phyloP scores from a whole-genome alignment of 2,329 filamentous ascomycete species.

The Colletotrichum lindemuthianum region DNA sequence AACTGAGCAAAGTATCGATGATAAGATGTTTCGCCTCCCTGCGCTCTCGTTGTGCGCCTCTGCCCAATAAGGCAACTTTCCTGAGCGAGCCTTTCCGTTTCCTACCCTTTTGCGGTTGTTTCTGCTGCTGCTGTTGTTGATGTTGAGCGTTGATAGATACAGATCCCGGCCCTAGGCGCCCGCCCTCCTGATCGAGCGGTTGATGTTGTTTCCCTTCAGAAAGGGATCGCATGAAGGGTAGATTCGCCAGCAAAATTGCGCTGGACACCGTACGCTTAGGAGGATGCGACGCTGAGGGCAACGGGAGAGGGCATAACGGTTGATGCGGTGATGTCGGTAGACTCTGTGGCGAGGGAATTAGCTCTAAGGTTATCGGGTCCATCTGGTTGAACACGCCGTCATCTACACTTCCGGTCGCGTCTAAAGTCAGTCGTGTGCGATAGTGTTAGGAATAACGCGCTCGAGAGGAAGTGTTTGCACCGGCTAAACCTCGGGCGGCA shows the following conservation, averaged over 20 bases:
- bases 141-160: constrained; percentile 50
- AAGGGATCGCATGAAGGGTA: constrained; percentile 72
- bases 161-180: constrained; percentile 39
- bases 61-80: constrained; percentile 85
- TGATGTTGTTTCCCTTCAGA: constrained; percentile 43
- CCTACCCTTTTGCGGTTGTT: constrained; percentile 63
- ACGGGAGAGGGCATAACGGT: no score
- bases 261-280: constrained; percentile 63
- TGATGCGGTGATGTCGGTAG: no score
- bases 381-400: no score
- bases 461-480: no score
- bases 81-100: constrained; percentile 85
- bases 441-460: no score
- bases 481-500: no score
- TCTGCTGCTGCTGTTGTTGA: constrained; percentile 50
- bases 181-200: constrained; percentile 50
- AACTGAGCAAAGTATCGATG: constrained; percentile 51
- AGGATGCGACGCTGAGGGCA: background rate
- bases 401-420: no score
- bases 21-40: constrained; percentile 60
- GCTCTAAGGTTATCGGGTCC: no score
- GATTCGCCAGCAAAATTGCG: constrained; percentile 72
- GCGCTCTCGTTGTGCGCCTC: constrained; percentile 71
- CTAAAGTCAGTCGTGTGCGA: no score
- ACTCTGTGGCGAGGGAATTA: no score